Base-by-base conservation (phyloP, 2,329 filamentous ascomycete genomes). In the Neonectria sp. region DNA sequence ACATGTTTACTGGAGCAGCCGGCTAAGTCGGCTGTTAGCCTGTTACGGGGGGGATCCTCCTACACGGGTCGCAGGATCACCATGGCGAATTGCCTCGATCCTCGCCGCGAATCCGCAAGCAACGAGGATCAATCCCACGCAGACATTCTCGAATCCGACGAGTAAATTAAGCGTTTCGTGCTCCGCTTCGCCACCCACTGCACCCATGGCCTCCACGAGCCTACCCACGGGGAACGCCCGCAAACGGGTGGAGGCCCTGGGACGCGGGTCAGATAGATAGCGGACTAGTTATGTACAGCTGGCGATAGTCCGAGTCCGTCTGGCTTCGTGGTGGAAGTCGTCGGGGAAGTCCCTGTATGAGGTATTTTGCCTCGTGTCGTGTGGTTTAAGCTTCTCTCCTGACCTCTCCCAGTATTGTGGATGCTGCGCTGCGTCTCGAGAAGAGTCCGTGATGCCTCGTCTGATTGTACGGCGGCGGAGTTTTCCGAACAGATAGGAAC, bases 1-100 rank as follows among this genome's bases (percentile, higher is more conserved):
- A 6, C 21, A 35, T 57, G 45, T 59, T 55, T 37, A 63, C 59
- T 64, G 66, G 58, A 66, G 46, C 51, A 60, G 29, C 57, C 73
- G 73, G 73, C 68, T 75, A 75, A 69, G 68, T 65, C 73, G 73
- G 73, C 71, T 75, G 58, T 24, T 35, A 46, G 63, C 63, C 21
- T 21, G 21, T 52, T 43, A 46, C 31, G 11, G 55, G 63, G 65
- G 55, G 55, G 29, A 29, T 21, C 27, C n/a, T 31, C 2, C 52
- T 33, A 64, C 67, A 73, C 68, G 67, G 70, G 33, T 70, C 70
- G 71, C 60, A 21, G 49, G 5, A 37, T 52, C 53, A 24, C 51
- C 29, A 46, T 48, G 45, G 51, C n/a, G 53, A 25, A 29, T 21
- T 21, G 21, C 21, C 21, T 21, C 21, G 21, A 21, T 21, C 21